Evolutionary conservation across 192 early-diverging fungal species (phyloP).

Genomic region (Entomortierella parvispora): DNA sequence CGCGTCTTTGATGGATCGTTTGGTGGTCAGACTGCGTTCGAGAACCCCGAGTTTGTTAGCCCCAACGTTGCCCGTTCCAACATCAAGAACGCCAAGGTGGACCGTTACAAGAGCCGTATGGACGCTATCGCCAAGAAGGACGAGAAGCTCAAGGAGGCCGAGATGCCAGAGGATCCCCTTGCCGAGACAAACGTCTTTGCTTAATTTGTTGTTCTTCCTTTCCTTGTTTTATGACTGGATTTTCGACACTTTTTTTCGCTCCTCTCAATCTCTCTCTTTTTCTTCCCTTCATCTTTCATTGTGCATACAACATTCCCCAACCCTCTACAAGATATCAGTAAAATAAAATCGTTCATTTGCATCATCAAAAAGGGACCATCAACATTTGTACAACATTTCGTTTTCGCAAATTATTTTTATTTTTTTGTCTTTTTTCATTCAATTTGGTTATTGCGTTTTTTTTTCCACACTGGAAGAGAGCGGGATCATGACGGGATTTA

Average conservation of each 20-base stretch:
- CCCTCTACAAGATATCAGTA: background rate
- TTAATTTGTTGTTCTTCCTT: slow-evolving; percentile 16
- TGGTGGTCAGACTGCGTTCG: slow-evolving; percentile 91
- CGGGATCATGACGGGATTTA: background rate
- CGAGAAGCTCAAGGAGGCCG: slow-evolving; percentile 58
- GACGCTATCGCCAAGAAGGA: slow-evolving; percentile 54
- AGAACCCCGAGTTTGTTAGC: slow-evolving; percentile 88
- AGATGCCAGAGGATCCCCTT: slow-evolving; percentile 62
- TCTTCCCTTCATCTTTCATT: slow-evolving; percentile 1
- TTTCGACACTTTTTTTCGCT: slow-evolving; percentile 1
- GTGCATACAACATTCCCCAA: background rate
- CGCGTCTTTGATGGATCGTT: slow-evolving; percentile 96
- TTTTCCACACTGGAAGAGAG: too few species aligned
- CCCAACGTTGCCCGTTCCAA: slow-evolving; percentile 68
- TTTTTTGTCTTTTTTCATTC: too few species aligned
- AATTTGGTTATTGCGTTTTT: too few species aligned
- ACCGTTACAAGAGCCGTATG: slow-evolving; percentile 63
- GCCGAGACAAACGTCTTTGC: slow-evolving; percentile 56
- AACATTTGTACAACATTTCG: too few species aligned
- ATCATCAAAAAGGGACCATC: too few species aligned
- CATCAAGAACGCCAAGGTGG: slow-evolving; percentile 56
- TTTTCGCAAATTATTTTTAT: too few species aligned
- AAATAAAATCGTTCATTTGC: background rate
- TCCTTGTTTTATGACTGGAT: background rate
- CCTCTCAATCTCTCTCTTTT: background rate